Conservation (phyloP, 495 filamentous ascomycete species). For the Talaromyces stipitatus region DNA sequence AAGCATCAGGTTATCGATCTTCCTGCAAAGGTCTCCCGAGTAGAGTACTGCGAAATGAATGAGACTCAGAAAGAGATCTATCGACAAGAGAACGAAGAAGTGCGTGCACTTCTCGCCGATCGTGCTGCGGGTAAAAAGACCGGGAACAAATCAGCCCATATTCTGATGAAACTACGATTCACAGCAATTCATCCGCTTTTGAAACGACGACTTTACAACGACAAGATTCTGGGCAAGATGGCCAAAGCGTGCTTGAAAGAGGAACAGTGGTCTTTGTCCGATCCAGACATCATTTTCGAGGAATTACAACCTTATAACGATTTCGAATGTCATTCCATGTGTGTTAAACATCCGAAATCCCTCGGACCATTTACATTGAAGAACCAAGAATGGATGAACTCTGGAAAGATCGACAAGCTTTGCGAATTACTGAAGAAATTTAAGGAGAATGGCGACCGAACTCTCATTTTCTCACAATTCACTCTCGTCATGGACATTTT, state of each 20-base stretch:
- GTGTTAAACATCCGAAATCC: slow-evolving; percentile 56
- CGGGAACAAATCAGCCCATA: slow-evolving; percentile 54
- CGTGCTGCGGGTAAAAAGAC: slow-evolving; percentile 50
- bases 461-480: slow-evolving; percentile 88
- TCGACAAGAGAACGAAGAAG: slow-evolving; percentile 46
- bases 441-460: slow-evolving; percentile 75
- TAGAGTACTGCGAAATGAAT: slow-evolving; percentile 76
- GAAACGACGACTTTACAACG: slow-evolving; percentile 70
- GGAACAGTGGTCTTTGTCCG: slow-evolving; percentile 47
- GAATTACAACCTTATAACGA: slow-evolving; percentile 71
- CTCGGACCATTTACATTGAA: slow-evolving; percentile 65
- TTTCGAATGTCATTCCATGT: slow-evolving; percentile 76
- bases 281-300: slow-evolving; percentile 58
- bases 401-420: slow-evolving; percentile 80
- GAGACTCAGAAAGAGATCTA: slow-evolving; percentile 64
- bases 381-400: slow-evolving; percentile 78
- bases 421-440: slow-evolving; percentile 63
- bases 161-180: slow-evolving; percentile 86
- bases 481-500: slow-evolving; percentile 87
- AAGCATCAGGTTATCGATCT: slow-evolving; percentile 93
- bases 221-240: slow-evolving; percentile 69
- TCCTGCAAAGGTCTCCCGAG: slow-evolving; percentile 67
- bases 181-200: slow-evolving; percentile 90
- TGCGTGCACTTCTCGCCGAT: slow-evolving; percentile 46
- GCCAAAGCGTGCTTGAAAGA: slow-evolving; percentile 64